These are phyloP conservation scores for Hypoxylon trugodes DNA, from an alignment of 495 filamentous ascomycete species.

Conservation along the genomic window DNA sequence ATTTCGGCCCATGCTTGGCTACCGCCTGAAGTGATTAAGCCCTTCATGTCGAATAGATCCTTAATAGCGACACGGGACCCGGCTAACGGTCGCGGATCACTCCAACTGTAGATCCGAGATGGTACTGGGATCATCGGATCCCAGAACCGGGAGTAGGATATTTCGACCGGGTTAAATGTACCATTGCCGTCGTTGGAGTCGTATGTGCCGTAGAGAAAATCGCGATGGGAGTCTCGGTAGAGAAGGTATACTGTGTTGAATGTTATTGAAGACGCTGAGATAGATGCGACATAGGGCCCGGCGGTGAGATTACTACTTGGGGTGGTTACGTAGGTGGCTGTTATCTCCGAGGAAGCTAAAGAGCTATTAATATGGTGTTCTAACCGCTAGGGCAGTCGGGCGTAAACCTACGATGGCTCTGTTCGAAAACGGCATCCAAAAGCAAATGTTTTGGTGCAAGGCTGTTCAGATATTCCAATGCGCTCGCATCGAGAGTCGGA, in stretches of 20 bases:
- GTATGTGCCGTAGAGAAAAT: conserved; percentile 52
- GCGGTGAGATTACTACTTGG: conserved; percentile 32
- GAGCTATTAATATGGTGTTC: neutral
- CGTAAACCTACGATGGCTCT: conserved; percentile 3
- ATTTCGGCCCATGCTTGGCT: conserved; percentile 60
- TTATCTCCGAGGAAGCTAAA: neutral
- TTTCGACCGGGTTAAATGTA: conserved; percentile 32
- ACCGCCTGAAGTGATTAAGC: conserved; percentile 60
- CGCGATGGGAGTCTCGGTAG: conserved; percentile 57
- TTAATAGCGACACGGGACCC: conserved; percentile 59
- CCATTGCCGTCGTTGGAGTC: conserved; percentile 48
- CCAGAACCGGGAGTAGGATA: conserved; percentile 46
- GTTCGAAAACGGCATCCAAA: conserved; percentile 16
- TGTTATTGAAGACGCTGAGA: conserved; percentile 40
- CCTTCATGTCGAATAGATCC: conserved; percentile 63
- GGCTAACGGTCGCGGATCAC: conserved; percentile 33
- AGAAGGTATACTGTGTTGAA: conserved; percentile 57
- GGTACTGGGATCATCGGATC: conserved; percentile 53
- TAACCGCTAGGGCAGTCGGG: neutral
- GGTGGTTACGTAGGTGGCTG: conserved; percentile 7
- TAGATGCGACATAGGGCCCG: conserved; percentile 50
- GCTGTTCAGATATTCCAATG: conserved; percentile 18
- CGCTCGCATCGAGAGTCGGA: conserved; percentile 17
- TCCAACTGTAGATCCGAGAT: conserved; percentile 53
- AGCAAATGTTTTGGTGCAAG: conserved; percentile 16